A percentile compares a stretch with the other conserved stretches of the same genome.
Conservation (phyloP, 2,329 filamentous ascomycete species). For the Graphilbum sp. region DNA sequence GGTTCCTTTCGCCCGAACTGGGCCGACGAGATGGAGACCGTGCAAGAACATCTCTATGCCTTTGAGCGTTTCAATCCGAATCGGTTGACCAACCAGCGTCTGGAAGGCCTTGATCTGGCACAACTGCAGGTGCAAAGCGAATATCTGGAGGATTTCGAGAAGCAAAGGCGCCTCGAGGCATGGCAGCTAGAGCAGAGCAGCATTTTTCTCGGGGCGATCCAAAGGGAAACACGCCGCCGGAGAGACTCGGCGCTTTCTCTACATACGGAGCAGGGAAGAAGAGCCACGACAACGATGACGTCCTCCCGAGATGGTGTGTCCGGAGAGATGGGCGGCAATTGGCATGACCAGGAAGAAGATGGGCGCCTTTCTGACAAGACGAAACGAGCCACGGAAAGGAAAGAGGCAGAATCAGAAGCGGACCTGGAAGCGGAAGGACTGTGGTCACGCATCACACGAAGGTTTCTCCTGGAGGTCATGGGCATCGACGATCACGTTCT, state of each 20-base stretch:
- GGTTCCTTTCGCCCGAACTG: conserved; percentile 59
- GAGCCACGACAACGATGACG: no score
- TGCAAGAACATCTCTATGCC: conserved; percentile 76
- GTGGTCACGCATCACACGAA: conserved; percentile 67
- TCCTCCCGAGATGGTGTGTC: background rate
- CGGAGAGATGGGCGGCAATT: conserved; percentile 16
- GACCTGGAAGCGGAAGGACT: conserved; percentile 39
- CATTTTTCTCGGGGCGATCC: conserved; percentile 73
- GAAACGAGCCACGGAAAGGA: background rate
- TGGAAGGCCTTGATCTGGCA: conserved; percentile 35
- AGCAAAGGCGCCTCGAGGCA: conserved; percentile 68
- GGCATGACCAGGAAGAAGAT: conserved; percentile 35
- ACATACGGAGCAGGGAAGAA: no score
- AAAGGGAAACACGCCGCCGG: conserved; percentile 61
- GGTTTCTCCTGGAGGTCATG: conserved; percentile 75
- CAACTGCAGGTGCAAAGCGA: conserved; percentile 36
- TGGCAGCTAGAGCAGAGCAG: conserved; percentile 88
- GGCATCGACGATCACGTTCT: conserved; percentile 78
- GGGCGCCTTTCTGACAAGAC: background rate
- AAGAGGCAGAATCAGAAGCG: conserved; percentile 14
- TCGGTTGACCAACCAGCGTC: conserved; percentile 33
- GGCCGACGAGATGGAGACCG: conserved; percentile 31
- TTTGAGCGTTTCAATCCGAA: conserved; percentile 75
- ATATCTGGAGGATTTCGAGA: conserved; percentile 49
- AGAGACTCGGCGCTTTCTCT: conserved; percentile 42